phyloP scores from a whole-genome alignment of 2,329 filamentous ascomycete species.

The Orbilia quercus region DNA sequence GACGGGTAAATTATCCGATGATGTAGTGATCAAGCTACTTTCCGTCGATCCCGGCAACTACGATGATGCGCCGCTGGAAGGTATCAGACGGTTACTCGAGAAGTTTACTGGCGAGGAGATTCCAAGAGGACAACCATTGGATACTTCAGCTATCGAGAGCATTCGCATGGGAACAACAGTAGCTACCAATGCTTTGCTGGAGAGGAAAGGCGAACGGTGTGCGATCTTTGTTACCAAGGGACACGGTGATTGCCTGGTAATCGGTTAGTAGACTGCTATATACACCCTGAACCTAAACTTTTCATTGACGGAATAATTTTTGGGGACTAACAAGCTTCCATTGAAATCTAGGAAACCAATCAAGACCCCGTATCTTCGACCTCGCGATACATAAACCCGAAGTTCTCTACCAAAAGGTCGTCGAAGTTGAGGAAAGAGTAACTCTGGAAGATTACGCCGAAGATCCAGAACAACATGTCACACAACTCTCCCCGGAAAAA shows the following conservation, averaged over 20 bases:
- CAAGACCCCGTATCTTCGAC: constrained; percentile 88
- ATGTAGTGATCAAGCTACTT: constrained; percentile 86
- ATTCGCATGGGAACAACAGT: constrained; percentile 98
- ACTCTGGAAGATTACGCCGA: constrained; percentile 93
- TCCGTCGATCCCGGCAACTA: constrained; percentile 93
- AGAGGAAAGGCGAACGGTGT: constrained; percentile 89
- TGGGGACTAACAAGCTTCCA: constrained; percentile 16
- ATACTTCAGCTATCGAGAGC: constrained; percentile 82
- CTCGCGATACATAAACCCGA: constrained; percentile 87
- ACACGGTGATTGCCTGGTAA: constrained; percentile 86
- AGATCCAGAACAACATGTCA: constrained; percentile 75
- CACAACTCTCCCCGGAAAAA: constrained; percentile 64
- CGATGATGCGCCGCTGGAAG: constrained; percentile 87
- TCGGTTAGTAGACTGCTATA: constrained; percentile 67
- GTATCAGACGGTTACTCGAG: constrained; percentile 85
- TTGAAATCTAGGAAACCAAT: constrained; percentile 72
- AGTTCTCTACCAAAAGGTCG: constrained; percentile 82
- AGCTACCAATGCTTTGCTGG: constrained; percentile 88
- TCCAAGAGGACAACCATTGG: constrained; percentile 80
- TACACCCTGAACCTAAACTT: not conserved
- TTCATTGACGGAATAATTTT: constrained; percentile 2
- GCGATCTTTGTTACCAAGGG: constrained; percentile 87
- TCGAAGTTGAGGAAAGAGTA: constrained; percentile 92
- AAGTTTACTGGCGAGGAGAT: constrained; percentile 80
- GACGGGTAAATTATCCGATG: constrained; percentile 75